Conservation (phyloP, 305 asterid genomes). For the Andrographis paniculata region DNA sequence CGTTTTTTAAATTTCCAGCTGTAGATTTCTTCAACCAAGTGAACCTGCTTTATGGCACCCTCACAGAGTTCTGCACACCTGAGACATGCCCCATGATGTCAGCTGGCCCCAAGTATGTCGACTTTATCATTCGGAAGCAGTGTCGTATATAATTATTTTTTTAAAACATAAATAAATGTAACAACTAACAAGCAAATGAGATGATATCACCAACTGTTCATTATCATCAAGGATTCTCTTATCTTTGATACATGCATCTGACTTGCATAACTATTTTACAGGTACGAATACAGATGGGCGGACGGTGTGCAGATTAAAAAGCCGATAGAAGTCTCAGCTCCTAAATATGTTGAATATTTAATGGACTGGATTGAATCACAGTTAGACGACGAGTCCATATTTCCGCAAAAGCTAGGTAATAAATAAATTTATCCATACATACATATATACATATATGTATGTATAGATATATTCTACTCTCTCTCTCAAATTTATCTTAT, state of each 20-base stretch:
- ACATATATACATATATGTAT: too few species aligned
- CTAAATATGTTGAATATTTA: conserved; percentile 84
- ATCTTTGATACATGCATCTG: conserved; percentile 4
- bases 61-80: conserved; percentile 94
- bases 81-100: conserved; percentile 96
- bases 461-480: too few species aligned
- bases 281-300: conserved; percentile 97
- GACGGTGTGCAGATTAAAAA: conserved; percentile 86
- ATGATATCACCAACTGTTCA: too few species aligned
- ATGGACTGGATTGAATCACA: conserved; percentile 98
- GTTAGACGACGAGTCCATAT: conserved; percentile 84
- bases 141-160: too few species aligned
- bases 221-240: neutral
- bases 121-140: too few species aligned
- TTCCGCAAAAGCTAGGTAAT: conserved; percentile 94
- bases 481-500: neutral
- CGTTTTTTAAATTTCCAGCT: conserved; percentile 40
- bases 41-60: conserved; percentile 92
- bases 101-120: conserved; percentile 89
- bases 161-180: too few species aligned
- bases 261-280: conserved; percentile 23
- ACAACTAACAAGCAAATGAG: too few species aligned
- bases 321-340: conserved; percentile 98
- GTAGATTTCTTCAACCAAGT: conserved; percentile 98
- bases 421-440: too few species aligned